Evolutionary conservation across 106 monocot genomes (phyloP), one percentile per base, ranked within the genome.

Genomic region (Phalaenopsis aphrodite): DNA sequence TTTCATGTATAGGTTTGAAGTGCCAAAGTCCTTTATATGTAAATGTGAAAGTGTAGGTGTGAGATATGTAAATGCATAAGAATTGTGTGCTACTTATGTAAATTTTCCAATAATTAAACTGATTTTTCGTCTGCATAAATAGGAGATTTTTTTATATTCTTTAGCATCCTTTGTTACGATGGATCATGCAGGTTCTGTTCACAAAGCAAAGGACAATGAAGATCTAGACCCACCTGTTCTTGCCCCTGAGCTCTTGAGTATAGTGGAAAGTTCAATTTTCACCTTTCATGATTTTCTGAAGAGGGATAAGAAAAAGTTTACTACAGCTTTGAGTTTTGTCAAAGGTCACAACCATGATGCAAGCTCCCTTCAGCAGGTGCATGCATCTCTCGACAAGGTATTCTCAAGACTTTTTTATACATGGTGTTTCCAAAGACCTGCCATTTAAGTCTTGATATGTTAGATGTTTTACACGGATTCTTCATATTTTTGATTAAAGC

Each of bases 301-400:
- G 78, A 87, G 43, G 71, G 96, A 93, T 77, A 91, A 90, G 86
- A 86, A 84, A 58, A 94, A 88, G 68, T 81, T 80, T 30, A 56
- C 30, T 45, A 55, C 84, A 78, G 11, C 65, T 42, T 77, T 83
- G 45, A 76, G 55, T 56, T 83, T 88, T 52, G 84, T 91, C 81
- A 82, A 87, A 30, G 78, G 79, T 76, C 87, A 90, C 74, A 85
- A 84, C 47, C 87, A 83, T 55, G 79, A 74, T 79, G 85, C 78
- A 73, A 87, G 80, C 75, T 86, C 93, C 64, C 88, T 96, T 85
- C 96, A 90, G 17, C 91, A 91, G 85, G 83, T 91, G 84, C 93
- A 88, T 72, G 78, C 82, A 48, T 92, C 93, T 56, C 88, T 96
- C 67, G 84, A 83, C 38, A 96, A 89, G 96, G 96, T 94, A 84